These are phyloP conservation scores for Fistulifera solaris DNA, from an alignment of 108 stramenopile genomes.

Conservation along the genomic window DNA sequence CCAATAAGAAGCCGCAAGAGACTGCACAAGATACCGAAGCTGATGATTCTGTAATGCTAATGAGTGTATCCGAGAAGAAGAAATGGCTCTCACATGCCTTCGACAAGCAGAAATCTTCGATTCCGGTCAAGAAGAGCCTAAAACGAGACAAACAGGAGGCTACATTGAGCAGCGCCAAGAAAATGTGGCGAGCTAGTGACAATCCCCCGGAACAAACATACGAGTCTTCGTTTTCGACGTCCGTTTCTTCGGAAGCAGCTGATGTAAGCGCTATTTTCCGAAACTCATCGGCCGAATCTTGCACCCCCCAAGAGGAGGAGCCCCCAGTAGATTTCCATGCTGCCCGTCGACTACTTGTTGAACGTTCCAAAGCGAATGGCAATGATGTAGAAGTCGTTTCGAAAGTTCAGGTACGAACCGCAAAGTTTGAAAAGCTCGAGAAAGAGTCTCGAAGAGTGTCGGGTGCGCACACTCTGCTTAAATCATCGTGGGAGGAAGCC, in stretches of 20 bases:
- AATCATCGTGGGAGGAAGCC: slow-evolving; percentile 30
- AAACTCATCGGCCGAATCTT: too few species aligned
- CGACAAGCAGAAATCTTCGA: slow-evolving; percentile 7
- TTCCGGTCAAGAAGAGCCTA: neutral
- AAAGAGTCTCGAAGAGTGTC: slow-evolving; percentile 17
- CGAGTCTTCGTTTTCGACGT: too few species aligned
- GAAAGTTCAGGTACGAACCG: slow-evolving; percentile 24
- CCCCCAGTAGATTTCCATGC: slow-evolving; percentile 29
- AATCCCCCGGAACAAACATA: neutral
- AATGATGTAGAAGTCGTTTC: slow-evolving; percentile 28
- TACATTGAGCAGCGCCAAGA: neutral
- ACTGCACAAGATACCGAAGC: slow-evolving; percentile 1
- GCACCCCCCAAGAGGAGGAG: slow-evolving; percentile 10
- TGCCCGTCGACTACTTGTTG: slow-evolving; percentile 33
- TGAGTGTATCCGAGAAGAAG: slow-evolving; percentile 56
- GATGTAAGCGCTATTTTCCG: too few species aligned
- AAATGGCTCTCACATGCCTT: slow-evolving; percentile 61
- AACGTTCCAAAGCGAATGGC: slow-evolving; percentile 37
- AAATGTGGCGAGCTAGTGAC: slow-evolving; percentile 7
- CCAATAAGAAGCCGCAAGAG: too few species aligned
- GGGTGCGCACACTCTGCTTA: slow-evolving; percentile 18
- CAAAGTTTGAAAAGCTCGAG: slow-evolving; percentile 33
- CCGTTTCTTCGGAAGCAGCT: too few species aligned
- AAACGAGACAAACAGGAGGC: slow-evolving; percentile 1
- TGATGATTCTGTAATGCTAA: neutral